These are phyloP conservation scores for Tritrichomonas foetus DNA, from an alignment of 208 protist species.

Conservation along the genomic window DNA sequence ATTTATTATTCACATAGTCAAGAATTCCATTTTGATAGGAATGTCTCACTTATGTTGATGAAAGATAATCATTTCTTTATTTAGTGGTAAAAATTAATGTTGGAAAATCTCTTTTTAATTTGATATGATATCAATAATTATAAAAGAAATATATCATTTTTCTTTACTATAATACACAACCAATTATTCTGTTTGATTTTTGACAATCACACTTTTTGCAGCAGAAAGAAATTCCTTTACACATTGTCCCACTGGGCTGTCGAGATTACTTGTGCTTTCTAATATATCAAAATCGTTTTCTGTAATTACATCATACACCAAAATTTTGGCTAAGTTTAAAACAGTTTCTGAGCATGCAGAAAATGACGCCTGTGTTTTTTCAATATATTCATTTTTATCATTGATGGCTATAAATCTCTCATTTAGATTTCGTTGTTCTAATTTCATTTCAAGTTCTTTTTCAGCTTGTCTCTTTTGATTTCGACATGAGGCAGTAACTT, in stretches of 20 bases:
- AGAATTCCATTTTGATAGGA: too few species aligned
- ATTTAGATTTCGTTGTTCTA: background rate
- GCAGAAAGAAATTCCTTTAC: background rate
- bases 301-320: background rate
- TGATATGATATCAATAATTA: too few species aligned
- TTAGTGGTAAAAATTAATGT: too few species aligned
- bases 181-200: too few species aligned
- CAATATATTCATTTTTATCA: background rate
- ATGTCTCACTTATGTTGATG: too few species aligned
- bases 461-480: background rate
- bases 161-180: too few species aligned
- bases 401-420: background rate
- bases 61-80: too few species aligned
- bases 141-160: too few species aligned
- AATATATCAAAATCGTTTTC: background rate
- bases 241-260: background rate
- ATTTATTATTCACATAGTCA: too few species aligned
- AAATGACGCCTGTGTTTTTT: background rate
- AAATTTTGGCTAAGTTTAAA: background rate
- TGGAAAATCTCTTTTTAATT: too few species aligned
- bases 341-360: background rate
- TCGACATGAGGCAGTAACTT: background rate
- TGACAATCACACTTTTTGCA: background rate
- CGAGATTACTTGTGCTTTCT: background rate
- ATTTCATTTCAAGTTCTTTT: background rate